phyloP scores from a whole-genome alignment of 2,329 filamentous ascomycete genomes.

The Penicillium nordicum region DNA sequence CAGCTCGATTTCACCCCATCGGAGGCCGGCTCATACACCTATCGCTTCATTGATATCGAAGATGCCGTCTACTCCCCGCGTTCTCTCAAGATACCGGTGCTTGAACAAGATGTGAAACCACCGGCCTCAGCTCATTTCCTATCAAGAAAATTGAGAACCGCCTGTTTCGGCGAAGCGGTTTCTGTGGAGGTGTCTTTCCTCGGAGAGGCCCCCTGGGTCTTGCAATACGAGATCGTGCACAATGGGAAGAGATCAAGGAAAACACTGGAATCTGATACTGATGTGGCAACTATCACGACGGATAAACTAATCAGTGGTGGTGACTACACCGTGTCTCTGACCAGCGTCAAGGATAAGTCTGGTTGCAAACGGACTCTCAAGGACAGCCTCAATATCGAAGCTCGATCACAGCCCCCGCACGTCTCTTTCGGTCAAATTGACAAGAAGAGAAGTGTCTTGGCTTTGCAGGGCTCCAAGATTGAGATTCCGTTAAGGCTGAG shows the following conservation, averaged over 20 bases:
- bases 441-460: constrained; percentile 69
- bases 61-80: constrained; percentile 76
- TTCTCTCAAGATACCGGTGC: constrained; percentile 58
- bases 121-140: constrained; percentile 75
- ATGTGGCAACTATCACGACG: constrained; percentile 70
- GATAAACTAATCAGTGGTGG: constrained; percentile 73
- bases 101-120: constrained; percentile 91
- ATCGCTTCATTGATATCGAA: constrained; percentile 75
- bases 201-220: constrained; percentile 80
- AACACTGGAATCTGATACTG: constrained; percentile 60
- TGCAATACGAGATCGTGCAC: constrained; percentile 92
- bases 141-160: constrained; percentile 54
- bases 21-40: constrained; percentile 79
- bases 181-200: constrained; percentile 70
- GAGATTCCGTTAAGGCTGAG: constrained; percentile 79
- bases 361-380: constrained; percentile 83
- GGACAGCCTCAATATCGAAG: constrained; percentile 78
- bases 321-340: constrained; percentile 83
- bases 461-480: constrained; percentile 71
- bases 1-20: constrained; percentile 81
- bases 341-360: constrained; percentile 79
- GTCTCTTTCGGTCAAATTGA: constrained; percentile 83
- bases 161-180: constrained; percentile 79
- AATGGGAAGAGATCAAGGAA: constrained; percentile 77
- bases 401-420: constrained; percentile 82